These are phyloP conservation scores for Daedaleopsis sinensis DNA, from an alignment of 768 basidiomycete species.

Conservation along the genomic window DNA sequence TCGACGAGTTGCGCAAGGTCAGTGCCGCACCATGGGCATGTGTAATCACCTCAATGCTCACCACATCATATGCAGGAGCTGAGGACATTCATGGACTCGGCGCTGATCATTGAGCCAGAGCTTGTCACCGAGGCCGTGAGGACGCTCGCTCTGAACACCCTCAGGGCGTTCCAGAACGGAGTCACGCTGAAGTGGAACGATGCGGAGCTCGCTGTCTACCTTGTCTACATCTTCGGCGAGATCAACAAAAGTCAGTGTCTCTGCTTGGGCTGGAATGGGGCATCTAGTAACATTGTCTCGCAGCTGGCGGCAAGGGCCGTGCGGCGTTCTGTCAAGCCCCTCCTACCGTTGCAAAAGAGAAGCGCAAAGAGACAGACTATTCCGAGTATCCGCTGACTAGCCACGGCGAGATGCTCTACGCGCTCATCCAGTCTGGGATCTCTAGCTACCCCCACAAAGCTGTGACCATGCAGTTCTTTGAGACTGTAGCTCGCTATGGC, in stretches of 20 bases:
- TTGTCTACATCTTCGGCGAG: conserved; percentile 94
- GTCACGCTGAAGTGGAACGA: conserved; percentile 83
- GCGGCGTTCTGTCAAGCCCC: conserved; percentile 86
- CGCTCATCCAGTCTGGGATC: conserved; percentile 83
- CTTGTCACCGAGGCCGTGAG: conserved; percentile 82
- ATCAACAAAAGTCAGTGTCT: conserved; percentile 76
- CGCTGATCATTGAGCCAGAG: conserved; percentile 82
- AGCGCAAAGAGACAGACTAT: conserved; percentile 68
- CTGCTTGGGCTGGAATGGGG: background rate
- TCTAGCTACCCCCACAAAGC: conserved; percentile 81
- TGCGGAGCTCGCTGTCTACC: conserved; percentile 90
- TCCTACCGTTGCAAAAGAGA: conserved; percentile 66
- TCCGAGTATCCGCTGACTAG: conserved; percentile 83
- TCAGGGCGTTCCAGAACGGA: conserved; percentile 69
- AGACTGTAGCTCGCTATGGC: conserved; percentile 86
- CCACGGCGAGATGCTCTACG: conserved; percentile 87
- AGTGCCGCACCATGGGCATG: conserved; percentile 18
- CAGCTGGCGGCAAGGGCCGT: conserved; percentile 79
- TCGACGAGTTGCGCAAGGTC: conserved; percentile 87
- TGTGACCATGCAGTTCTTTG: conserved; percentile 90
- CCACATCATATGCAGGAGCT: conserved; percentile 61
- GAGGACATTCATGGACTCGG: conserved; percentile 83
- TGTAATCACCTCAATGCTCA: background rate
- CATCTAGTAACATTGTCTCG: background rate
- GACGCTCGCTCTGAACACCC: conserved; percentile 71